Conservation (phyloP, 2,329 filamentous ascomycete species). For the Arthrobotrys megalospora region DNA sequence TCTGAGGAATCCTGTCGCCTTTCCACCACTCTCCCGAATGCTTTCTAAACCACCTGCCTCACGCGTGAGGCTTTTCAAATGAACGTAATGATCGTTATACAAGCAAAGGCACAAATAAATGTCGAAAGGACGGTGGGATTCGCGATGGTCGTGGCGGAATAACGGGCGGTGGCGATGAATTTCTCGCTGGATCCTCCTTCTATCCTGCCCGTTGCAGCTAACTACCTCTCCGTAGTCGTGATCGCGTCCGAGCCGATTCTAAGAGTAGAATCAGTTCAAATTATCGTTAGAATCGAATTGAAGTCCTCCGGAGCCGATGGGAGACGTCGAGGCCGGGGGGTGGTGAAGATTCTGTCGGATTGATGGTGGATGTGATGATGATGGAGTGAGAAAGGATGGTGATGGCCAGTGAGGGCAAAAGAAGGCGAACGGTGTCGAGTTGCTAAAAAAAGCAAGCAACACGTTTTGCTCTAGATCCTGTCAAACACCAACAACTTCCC, state of each 20-base stretch:
- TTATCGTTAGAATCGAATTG: slow-evolving; percentile 16
- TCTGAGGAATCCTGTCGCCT: slow-evolving; percentile 11
- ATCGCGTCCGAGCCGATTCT: slow-evolving; percentile 49
- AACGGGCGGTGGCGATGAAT: slow-evolving; percentile 41
- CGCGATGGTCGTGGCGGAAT: slow-evolving; percentile 26
- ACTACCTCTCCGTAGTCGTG: slow-evolving; percentile 19
- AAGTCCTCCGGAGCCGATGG: slow-evolving; percentile 52
- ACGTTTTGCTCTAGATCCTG: slow-evolving; percentile 46
- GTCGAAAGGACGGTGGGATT: slow-evolving; percentile 57
- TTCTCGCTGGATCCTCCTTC: slow-evolving; percentile 34
- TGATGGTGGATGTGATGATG: slow-evolving; percentile 39
- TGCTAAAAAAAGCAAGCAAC: slow-evolving; percentile 59
- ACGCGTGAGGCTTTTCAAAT: slow-evolving; percentile 6
- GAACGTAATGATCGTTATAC: slow-evolving; percentile 25
- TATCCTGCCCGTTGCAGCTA: slow-evolving; percentile 16
- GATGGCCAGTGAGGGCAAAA: slow-evolving; percentile 40
- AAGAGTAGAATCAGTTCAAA: slow-evolving; percentile 18
- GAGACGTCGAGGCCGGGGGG: slow-evolving; percentile 50
- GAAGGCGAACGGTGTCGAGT: slow-evolving; percentile 36
- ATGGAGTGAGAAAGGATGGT: slow-evolving; percentile 20
- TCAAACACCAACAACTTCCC: slow-evolving; percentile 38
- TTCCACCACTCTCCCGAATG: slow-evolving; percentile 42
- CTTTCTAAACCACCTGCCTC: slow-evolving; percentile 32
- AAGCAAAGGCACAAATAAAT: background rate
- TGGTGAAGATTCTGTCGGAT: slow-evolving; percentile 24